A percentile compares a stretch with the other conserved stretches of the same genome.
Conservation (phyloP, 2,329 filamentous ascomycete species). For the Fusarium siculi region DNA sequence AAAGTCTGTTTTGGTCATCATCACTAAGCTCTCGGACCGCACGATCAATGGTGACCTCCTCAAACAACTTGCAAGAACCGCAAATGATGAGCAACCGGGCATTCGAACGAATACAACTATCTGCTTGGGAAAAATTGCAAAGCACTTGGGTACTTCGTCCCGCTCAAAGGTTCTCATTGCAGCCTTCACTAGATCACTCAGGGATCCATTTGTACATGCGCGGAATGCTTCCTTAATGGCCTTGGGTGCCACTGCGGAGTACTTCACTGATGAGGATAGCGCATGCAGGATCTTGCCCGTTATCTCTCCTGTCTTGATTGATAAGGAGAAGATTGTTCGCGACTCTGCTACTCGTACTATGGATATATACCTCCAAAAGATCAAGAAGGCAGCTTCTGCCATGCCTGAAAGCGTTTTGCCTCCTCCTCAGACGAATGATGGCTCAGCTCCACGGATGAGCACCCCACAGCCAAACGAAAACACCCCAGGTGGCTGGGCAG, state of each 20-base stretch:
- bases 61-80: conserved; percentile 90
- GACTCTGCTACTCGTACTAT: conserved; percentile 92
- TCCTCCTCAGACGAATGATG: conserved; percentile 65
- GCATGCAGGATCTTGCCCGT: conserved; percentile 84
- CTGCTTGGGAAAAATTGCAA: conserved; percentile 94
- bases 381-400: conserved; percentile 79
- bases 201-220: conserved; percentile 95
- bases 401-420: conserved; percentile 86
- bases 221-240: conserved; percentile 90
- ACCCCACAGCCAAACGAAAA: conserved; percentile 75
- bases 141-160: conserved; percentile 81
- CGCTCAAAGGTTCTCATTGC: conserved; percentile 91
- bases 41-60: conserved; percentile 94
- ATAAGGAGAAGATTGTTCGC: conserved; percentile 94
- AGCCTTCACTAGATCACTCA: conserved; percentile 87
- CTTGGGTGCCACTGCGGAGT: conserved; percentile 83
- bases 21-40: conserved; percentile 89
- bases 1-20: conserved; percentile 89
- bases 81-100: conserved; percentile 96
- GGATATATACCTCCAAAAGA: conserved; percentile 83
- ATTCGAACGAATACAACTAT: conserved; percentile 99
- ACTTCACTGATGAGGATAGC: conserved; percentile 90
- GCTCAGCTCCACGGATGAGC: conserved; percentile 76
- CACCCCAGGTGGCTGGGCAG: conserved; percentile 74
- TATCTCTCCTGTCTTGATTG: conserved; percentile 85